Evolutionary conservation across 257 asterid genomes (phyloP), one percentile per base, ranked within the genome.

Genomic region (Solanum paucissectum): DNA sequence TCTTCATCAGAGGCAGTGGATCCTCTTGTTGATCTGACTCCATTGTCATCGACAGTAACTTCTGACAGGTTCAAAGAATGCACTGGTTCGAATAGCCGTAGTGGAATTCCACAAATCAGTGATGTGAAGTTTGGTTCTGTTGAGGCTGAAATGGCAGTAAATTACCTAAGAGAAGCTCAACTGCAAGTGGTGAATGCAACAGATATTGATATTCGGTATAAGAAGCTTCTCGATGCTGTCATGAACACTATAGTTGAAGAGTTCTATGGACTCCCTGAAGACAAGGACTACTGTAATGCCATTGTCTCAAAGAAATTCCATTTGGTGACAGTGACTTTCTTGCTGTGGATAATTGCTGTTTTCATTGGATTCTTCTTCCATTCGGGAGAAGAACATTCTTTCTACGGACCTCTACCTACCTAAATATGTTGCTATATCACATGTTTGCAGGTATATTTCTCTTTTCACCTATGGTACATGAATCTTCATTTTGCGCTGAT

Each of bases 221-320:
- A 91, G 93, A 93, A 87, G 89, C 87, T 96, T 87, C 85, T 96
- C 89, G 95, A 93, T 76, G 93, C 91, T 76, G 83, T 92, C 75
- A 66, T 94, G 58, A 90, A 88, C 16, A 27, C 86, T 77, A 23
- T 87, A 83, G 84, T 93, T 64, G 89, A 94, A 84, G 90, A 88
- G 68, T 83, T 73, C 82, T 73, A 73, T 60, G 93, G 91, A 72
- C 83, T 86, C 82, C 82, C 90, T 52, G 92, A 90, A 81, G 94
- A 93, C 85, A 89, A 87, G 74, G 94, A 88, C 68, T 79, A 90
- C 91, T 87, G 85, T 81, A 87, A 88, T 66, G 88, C 88, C 42
- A 87, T 91, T 84, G 73, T 88, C 11, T 76, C 88, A 33, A 91
- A 42, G 88, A 91, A 88, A 86, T 89, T 72, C 88, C 84, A 27